These are phyloP conservation scores for Neurospora pannonica DNA, from an alignment of 495 filamentous ascomycete genomes.

Conservation along the genomic window DNA sequence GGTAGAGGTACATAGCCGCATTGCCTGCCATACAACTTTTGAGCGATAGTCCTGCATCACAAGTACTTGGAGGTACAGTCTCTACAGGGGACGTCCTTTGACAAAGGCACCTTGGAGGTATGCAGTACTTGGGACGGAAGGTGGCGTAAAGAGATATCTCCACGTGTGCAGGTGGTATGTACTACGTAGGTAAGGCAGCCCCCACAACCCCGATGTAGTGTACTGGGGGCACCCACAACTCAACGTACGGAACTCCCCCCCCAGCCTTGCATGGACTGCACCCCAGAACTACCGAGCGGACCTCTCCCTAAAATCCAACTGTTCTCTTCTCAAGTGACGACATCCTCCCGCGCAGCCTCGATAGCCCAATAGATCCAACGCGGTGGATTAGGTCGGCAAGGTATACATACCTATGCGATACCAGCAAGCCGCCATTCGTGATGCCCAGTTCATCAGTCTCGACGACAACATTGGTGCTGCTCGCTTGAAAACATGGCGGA, in stretches of 20 bases:
- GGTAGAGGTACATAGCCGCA: neutral
- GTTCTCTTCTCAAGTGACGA: neutral
- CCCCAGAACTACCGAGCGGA: neutral
- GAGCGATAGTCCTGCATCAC: neutral
- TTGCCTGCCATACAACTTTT: neutral
- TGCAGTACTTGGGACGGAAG: neutral
- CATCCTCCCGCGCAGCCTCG: neutral
- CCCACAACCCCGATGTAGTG: neutral
- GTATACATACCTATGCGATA: neutral
- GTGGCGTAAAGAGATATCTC: neutral
- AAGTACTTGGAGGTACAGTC: neutral
- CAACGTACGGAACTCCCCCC: neutral
- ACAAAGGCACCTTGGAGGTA: neutral
- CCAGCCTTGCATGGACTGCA: neutral
- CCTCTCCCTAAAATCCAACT: neutral
- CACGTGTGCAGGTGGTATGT: neutral
- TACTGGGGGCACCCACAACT: neutral
- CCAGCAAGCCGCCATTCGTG: constrained; percentile 9
- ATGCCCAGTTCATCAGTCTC: constrained; percentile 12
- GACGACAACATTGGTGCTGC: constrained; percentile 6
- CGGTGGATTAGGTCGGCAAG: neutral
- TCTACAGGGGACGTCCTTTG: neutral
- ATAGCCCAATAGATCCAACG: neutral
- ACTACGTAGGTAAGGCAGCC: neutral
- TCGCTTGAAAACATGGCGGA: constrained; percentile 42